Evolutionary conservation across 495 filamentous ascomycete species (phyloP), one percentile per base, ranked within the genome.

Genomic region (Penicillium roqueforti): DNA sequence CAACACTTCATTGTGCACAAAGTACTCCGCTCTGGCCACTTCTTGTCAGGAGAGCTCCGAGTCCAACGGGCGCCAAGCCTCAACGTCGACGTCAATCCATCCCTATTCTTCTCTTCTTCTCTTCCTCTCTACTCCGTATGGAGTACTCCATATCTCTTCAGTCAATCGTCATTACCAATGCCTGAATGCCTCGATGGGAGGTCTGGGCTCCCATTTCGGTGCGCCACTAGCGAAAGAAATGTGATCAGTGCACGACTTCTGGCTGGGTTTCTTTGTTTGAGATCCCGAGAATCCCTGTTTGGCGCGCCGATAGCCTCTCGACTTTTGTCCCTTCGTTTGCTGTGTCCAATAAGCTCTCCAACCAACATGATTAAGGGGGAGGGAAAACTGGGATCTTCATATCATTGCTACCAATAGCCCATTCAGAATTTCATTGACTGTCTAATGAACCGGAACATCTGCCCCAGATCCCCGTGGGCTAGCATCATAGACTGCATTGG

Each of bases 251-350:
- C 50, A 26, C 39, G 23, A 18, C 11, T 3, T n/a, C 22, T 10
- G 14, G n/a, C 10, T 43, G 16, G 16, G 41, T 54, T 58, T 58
- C 56, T 58, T 58, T 58, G 56, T 58, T 58, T 34, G 29, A 34
- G 14, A 53, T 55, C 22, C 43, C 51, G 36, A 50, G 3, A 13
- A 54, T 36, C 59, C 59, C 55, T 61, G 59, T 61, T 50, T 49
- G 42, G 47, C 29, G 51, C 25, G 6, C 22, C 38, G 47, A 60
- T 60, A 57, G 58, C 46, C 47, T 54, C 19, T 29, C 32, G 26
- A 16, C 16, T 16, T 23, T 9, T 29, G 23, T 18, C 34, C 23
- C n/a, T 41, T 43, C 20, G 28, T 44, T 18, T 36, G 20, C 0
- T 39, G 0, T 51, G 22, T 25, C 38, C 44, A 41, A 54, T 58